Evolutionary conservation across 2,329 filamentous ascomycete genomes (phyloP), one percentile per base, ranked within the genome.

Genomic region (Arthrocladium fulminans): DNA sequence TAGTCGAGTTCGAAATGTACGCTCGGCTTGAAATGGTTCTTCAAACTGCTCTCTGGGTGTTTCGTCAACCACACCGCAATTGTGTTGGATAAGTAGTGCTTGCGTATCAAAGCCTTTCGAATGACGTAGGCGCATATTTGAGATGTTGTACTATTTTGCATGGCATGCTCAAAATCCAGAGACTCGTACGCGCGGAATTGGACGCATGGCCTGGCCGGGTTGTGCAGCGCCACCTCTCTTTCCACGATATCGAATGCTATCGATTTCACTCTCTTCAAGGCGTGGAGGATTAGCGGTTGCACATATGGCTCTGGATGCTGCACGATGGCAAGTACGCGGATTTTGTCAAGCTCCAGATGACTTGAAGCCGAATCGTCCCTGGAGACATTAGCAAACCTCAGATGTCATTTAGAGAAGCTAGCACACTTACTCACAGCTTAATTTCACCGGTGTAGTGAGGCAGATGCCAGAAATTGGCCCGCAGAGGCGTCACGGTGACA

Each of bases 1-100:
- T 92, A 98, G 65, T 98, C 92, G 6, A 98, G 76, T 67, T 98
- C 92, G 57, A 98, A 95, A 35, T 87, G 80, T 54, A 94, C 86
- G 37, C 81, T 81, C 1, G 83, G 78, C 63, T 87, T 86, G 47
- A 94, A 79, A 60, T 92, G 84, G 1, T 71, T 69, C 50, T 71
- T 74, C 10, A 98, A 72, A 3, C 82, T 65, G 8, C 82, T 87
- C 0, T 74, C 66, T 0, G 90, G 88, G 58, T 92, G 75, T 66
- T 98, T 98, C 32, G 83, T 80, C 3, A 86, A 72, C 88, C 89
- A 97, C 62, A 86, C 83, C 40, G 85, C 77, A 19, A 95, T 79
- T 0, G 89, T 96, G 17, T 82, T 80, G 2, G 84, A 83, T 2
- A 98, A 76, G 63, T 92, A 97, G 65, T 98, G 92, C 67, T 98